These are phyloP conservation scores for Aspergillus intermedius DNA, from an alignment of 2,329 filamentous ascomycete species.

Conservation along the genomic window DNA sequence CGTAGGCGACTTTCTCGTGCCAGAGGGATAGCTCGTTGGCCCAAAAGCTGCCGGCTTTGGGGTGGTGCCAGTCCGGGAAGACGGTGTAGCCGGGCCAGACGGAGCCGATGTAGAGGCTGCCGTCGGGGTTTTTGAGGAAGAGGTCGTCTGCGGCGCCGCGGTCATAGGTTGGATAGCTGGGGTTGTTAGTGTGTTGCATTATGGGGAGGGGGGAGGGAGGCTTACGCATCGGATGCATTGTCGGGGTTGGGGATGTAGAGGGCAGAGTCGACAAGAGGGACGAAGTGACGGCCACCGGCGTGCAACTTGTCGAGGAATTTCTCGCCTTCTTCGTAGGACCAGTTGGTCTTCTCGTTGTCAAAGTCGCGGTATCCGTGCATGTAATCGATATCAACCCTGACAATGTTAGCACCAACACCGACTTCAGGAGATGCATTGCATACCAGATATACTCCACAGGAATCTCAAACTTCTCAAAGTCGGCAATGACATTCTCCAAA, in stretches of 20 bases:
- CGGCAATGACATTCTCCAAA: slow-evolving; percentile 52
- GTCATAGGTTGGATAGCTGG: slow-evolving; percentile 47
- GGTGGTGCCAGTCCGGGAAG: slow-evolving; percentile 55
- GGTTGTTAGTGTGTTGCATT: neutral
- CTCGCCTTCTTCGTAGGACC: slow-evolving; percentile 43
- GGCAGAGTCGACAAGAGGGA: slow-evolving; percentile 57
- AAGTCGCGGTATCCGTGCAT: slow-evolving; percentile 59
- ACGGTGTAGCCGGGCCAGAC: slow-evolving; percentile 57
- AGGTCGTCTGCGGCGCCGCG: slow-evolving; percentile 44
- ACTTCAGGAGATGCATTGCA: neutral
- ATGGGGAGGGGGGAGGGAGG: slow-evolving; percentile 10
- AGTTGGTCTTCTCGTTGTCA: slow-evolving; percentile 49
- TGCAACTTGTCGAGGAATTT: slow-evolving; percentile 50
- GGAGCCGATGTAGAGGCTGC: slow-evolving; percentile 48
- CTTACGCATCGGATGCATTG: slow-evolving; percentile 60
- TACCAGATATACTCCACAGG: slow-evolving; percentile 49
- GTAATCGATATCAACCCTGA: slow-evolving; percentile 46
- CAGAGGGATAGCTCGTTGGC: slow-evolving; percentile 47
- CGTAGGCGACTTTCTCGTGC: slow-evolving; percentile 49
- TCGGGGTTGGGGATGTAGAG: slow-evolving; percentile 67
- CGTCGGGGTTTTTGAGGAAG: slow-evolving; percentile 51
- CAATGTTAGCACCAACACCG: neutral
- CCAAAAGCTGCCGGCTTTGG: slow-evolving; percentile 56
- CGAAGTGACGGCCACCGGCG: slow-evolving; percentile 50
- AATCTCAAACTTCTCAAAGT: slow-evolving; percentile 50